These are phyloP conservation scores for Botrytis fragariae DNA, from an alignment of 2,329 filamentous ascomycete genomes.

Conservation along the genomic window DNA sequence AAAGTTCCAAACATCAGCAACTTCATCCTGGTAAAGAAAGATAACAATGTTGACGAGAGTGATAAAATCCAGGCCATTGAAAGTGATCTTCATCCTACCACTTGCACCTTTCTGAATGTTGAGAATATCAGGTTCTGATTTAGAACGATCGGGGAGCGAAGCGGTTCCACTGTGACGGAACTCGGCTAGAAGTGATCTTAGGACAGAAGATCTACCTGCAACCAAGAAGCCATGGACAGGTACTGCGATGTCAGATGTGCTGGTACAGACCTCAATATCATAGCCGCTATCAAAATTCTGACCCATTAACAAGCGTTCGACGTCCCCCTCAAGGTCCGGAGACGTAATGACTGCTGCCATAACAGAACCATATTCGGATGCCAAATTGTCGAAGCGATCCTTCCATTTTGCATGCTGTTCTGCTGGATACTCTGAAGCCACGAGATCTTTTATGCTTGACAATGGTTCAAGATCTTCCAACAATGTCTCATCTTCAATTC, in stretches of 20 bases:
- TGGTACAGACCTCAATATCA: slow-evolving; percentile 48
- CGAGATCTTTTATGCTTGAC: slow-evolving; percentile 63
- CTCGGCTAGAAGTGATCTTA: slow-evolving; percentile 61
- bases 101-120: slow-evolving; percentile 51
- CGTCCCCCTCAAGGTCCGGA: slow-evolving; percentile 63
- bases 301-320: slow-evolving; percentile 49
- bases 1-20: slow-evolving; percentile 85
- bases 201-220: slow-evolving; percentile 65
- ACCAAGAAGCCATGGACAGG: slow-evolving; percentile 83
- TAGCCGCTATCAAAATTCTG: slow-evolving; percentile 42
- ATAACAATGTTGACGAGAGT: slow-evolving; percentile 76
- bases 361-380: slow-evolving; percentile 53
- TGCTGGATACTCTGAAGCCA: slow-evolving; percentile 43
- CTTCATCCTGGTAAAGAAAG: slow-evolving; percentile 75
- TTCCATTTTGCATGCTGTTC: slow-evolving; percentile 43
- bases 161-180: slow-evolving; percentile 55
- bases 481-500: slow-evolving; percentile 63
- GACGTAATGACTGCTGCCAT: slow-evolving; percentile 57
- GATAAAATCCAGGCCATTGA: slow-evolving; percentile 71
- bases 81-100: slow-evolving; percentile 56
- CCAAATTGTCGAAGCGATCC: slow-evolving; percentile 45
- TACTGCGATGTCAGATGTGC: slow-evolving; percentile 67
- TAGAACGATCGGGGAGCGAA: slow-evolving; percentile 42
- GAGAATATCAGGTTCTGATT: slow-evolving; percentile 52
- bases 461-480: slow-evolving; percentile 73